Conservation (phyloP, 1,139 yeast genomes). For the Yamadazyma diospyri region DNA sequence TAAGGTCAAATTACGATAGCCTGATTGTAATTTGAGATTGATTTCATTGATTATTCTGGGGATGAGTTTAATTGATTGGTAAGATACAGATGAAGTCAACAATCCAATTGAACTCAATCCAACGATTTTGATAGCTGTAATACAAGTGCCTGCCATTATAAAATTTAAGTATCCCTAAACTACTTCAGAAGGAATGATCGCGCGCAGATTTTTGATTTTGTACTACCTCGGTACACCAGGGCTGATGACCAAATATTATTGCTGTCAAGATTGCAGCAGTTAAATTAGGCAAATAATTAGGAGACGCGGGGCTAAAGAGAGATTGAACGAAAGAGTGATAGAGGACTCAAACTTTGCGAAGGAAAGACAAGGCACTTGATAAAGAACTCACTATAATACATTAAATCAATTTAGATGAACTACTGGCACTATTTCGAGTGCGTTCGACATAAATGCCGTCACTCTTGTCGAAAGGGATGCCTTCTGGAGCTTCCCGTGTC, state of each 20-base stretch:
- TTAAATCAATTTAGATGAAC: conserved; percentile 8
- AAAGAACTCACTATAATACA: background rate
- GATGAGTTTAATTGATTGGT: conserved; percentile 32
- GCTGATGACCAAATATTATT: too few species aligned
- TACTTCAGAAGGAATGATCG: conserved; percentile 75
- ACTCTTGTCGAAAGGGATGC: conserved; percentile 8
- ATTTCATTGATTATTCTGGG: conserved; percentile 35
- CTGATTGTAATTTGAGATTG: conserved; percentile 10
- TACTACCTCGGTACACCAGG: background rate
- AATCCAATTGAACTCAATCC: conserved; percentile 55
- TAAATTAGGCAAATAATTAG: too few species aligned
- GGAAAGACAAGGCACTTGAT: background rate
- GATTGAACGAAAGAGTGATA: too few species aligned
- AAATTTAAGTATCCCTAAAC: conserved; percentile 34
- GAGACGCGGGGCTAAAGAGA: too few species aligned
- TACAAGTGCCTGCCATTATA: conserved; percentile 49
- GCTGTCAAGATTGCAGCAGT: too few species aligned
- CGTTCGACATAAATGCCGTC: conserved; percentile 6
- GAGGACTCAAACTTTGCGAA: background rate
- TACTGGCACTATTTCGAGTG: conserved; percentile 9
- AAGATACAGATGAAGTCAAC: conserved; percentile 39
- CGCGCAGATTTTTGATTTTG: background rate
- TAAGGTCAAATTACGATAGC: conserved; percentile 5
- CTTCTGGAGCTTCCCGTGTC: background rate
- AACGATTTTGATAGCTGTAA: conserved; percentile 46